These are phyloP conservation scores for Starmerella bacillaris DNA, from an alignment of 805 yeast genomes.

Conservation along the genomic window DNA sequence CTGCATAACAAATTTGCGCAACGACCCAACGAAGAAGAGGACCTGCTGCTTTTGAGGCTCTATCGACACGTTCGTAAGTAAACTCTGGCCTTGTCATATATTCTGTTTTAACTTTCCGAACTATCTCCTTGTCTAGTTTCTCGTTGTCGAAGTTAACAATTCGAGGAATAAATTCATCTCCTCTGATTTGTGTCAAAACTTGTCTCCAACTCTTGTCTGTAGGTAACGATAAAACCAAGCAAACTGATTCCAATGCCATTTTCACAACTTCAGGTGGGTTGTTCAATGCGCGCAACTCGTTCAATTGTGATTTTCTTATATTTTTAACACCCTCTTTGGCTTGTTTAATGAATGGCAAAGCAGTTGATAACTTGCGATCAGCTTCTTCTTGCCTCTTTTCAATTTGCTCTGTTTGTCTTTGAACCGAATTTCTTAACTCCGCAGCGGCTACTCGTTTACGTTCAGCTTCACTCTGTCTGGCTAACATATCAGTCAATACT, in stretches of 20 bases:
- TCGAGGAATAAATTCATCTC: slow-evolving; percentile 71
- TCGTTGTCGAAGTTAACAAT: slow-evolving; percentile 61
- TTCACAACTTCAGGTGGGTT: slow-evolving; percentile 84
- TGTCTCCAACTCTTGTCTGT: slow-evolving; percentile 52
- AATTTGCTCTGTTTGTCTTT: slow-evolving; percentile 46
- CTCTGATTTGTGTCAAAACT: slow-evolving; percentile 59
- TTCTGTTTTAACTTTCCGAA: slow-evolving; percentile 36
- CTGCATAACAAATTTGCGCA: slow-evolving; percentile 69
- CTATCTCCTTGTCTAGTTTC: slow-evolving; percentile 36
- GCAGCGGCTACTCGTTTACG: slow-evolving; percentile 72
- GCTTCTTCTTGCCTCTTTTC: slow-evolving; percentile 37
- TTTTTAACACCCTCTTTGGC: slow-evolving; percentile 83
- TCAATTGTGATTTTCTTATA: slow-evolving; percentile 78
- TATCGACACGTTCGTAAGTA: slow-evolving; percentile 52
- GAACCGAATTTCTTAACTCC: slow-evolving; percentile 52
- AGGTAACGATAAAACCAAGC: slow-evolving; percentile 57
- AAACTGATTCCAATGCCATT: slow-evolving; percentile 71
- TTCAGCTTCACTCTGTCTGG: slow-evolving; percentile 83
- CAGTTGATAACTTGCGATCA: slow-evolving; percentile 44
- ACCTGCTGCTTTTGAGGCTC: slow-evolving; percentile 93
- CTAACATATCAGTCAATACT: slow-evolving; percentile 57
- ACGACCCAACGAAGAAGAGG: slow-evolving; percentile 76
- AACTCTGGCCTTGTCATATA: slow-evolving; percentile 49
- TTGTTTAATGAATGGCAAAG: slow-evolving; percentile 69
- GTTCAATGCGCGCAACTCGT: slow-evolving; percentile 73